Evolutionary conservation across 2,329 filamentous ascomycete genomes (phyloP).

Genomic region (Sporothrix phasma): DNA sequence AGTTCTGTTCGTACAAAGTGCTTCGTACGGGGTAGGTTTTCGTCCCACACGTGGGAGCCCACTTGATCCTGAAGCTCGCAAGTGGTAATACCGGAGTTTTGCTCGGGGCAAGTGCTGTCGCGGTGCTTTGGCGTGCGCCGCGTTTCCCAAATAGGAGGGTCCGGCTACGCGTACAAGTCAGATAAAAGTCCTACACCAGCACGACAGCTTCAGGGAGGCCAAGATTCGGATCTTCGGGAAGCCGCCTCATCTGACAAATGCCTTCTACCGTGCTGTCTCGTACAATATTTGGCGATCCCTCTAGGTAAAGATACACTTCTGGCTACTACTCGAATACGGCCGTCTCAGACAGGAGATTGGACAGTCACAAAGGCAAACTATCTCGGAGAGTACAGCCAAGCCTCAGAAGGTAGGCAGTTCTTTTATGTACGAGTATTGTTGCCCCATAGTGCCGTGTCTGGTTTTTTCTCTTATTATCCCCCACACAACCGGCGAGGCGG

Average conservation of each 20-base stretch:
- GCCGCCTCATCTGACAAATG: neutral
- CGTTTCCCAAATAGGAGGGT: neutral
- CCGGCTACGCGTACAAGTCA: no score
- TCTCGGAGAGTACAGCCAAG: neutral
- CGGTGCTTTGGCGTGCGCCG: neutral
- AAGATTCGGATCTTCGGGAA: neutral
- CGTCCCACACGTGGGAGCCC: neutral
- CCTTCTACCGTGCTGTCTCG: neutral
- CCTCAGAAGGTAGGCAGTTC: neutral
- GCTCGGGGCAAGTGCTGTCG: slow-evolving; percentile 13
- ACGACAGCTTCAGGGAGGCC: neutral
- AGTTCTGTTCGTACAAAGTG: no score
- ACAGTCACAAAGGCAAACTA: neutral
- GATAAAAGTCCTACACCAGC: slow-evolving; percentile 2
- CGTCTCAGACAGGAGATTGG: neutral
- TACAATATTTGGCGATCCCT: neutral
- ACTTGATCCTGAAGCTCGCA: neutral
- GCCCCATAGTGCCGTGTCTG: no score
- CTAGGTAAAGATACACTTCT: neutral
- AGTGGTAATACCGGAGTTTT: slow-evolving; percentile 13
- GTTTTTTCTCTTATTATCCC: neutral
- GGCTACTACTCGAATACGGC: neutral
- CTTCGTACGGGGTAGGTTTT: neutral
- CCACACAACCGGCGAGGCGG: no score
- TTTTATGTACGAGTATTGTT: no score